Percentiles rank a stretch among this genome's conserved stretches.
phyloP scores from a whole-genome alignment of 805 yeast genomes.

The Nakazawaea ernobii region DNA sequence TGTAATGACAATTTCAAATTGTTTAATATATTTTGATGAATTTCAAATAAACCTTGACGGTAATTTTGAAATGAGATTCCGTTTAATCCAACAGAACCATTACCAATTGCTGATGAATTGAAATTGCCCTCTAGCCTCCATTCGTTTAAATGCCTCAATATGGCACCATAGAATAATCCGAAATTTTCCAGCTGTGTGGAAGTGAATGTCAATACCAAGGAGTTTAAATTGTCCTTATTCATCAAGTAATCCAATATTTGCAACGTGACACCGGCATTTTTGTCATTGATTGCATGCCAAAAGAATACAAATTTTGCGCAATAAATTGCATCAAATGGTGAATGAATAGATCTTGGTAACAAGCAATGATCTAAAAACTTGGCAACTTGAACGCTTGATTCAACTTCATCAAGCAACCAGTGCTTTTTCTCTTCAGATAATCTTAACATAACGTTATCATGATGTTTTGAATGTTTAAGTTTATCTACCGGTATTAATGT shows the following conservation, averaged over 20 bases:
- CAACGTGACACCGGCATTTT: constrained; percentile 30
- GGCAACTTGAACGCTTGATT: constrained; percentile 8
- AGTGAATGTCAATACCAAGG: constrained; percentile 65
- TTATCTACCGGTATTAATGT: constrained; percentile 32
- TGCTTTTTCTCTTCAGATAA: constrained; percentile 21
- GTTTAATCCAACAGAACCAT: constrained; percentile 15
- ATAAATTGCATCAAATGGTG: constrained; percentile 78
- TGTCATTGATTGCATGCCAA: constrained; percentile 32
- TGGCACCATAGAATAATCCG: constrained; percentile 63
- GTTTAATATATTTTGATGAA: constrained; percentile 46
- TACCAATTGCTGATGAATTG: constrained; percentile 20
- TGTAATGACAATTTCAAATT: constrained; percentile 38
- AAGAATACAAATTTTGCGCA: constrained; percentile 54
- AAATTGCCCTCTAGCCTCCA: constrained; percentile 34
- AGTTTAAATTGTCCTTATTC: constrained; percentile 39
- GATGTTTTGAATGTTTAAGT: constrained; percentile 37
- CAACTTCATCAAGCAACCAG: constrained; percentile 33
- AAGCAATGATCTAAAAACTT: constrained; percentile 58
- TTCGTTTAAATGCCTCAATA: constrained; percentile 41
- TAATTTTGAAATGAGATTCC: constrained; percentile 10
- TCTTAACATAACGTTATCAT: constrained; percentile 23
- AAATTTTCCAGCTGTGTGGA: constrained; percentile 75
- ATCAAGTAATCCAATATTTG: constrained; percentile 43
- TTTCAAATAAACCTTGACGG: constrained; percentile 33
- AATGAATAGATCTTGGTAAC: constrained; percentile 70